phyloP scores from a whole-genome alignment of 345 rosid species.

The Bruguiera sexangula region DNA sequence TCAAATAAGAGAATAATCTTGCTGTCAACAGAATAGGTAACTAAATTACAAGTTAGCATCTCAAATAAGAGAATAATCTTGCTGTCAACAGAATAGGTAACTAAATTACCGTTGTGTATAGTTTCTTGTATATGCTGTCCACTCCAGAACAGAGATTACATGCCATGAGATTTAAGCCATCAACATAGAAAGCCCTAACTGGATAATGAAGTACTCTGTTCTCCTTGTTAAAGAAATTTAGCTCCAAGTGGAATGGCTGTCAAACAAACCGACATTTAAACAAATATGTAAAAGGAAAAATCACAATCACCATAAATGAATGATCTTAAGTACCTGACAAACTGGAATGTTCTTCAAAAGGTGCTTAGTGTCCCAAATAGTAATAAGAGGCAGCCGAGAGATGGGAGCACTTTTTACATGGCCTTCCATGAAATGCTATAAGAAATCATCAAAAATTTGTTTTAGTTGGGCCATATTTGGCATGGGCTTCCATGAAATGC shows the following conservation, averaged over 20 bases:
- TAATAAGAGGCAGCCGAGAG: conserved; percentile 81
- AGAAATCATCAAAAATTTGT: not conserved
- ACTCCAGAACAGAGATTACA: conserved; percentile 82
- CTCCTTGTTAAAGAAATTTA: conserved; percentile 90
- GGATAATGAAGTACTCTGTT: conserved; percentile 96
- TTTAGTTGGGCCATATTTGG: conserved; percentile 43
- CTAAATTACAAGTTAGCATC: conserved; percentile 35
- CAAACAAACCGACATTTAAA: conserved; percentile 36
- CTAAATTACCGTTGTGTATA: conserved; percentile 65
- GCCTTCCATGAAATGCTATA: conserved; percentile 98
- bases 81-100: not conserved
- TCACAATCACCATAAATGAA: conserved; percentile 13
- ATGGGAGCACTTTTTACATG: conserved; percentile 93
- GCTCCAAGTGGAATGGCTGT: conserved; percentile 97
- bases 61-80: conserved; percentile 1
- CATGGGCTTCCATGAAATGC: conserved; percentile 99
- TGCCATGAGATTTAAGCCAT: conserved; percentile 81
- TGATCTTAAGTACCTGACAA: conserved; percentile 58
- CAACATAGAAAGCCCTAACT: conserved; percentile 82
- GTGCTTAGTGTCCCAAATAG: conserved; percentile 63
- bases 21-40: not conserved
- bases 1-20: conserved; percentile 1
- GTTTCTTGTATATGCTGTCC: conserved; percentile 77
- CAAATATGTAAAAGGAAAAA: conserved; percentile 18
- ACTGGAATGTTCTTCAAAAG: conserved; percentile 80